Conservation (phyloP, 768 basidiomycete species). For the Boletus sp. region DNA sequence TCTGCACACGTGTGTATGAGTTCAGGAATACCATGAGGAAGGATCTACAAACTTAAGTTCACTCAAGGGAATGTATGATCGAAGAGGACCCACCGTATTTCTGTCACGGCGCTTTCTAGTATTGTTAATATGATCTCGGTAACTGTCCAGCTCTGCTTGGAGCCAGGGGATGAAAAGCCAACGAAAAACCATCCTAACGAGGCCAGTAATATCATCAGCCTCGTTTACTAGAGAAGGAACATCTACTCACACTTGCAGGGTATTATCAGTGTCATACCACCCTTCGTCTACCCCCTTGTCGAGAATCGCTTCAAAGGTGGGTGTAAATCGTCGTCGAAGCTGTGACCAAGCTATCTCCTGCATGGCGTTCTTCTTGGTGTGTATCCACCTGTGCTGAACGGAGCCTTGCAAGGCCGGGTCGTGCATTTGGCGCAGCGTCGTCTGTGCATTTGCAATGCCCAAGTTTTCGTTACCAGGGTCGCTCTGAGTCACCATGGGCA, state of each 20-base stretch:
- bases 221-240: neutral
- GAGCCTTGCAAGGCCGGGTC: conserved; percentile 39
- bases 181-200: conserved; percentile 40
- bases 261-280: conserved; percentile 30
- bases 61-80: too few relatives aligned
- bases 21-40: neutral
- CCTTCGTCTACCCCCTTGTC: conserved; percentile 29
- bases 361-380: conserved; percentile 39
- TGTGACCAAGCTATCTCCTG: conserved; percentile 43
- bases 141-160: conserved; percentile 5
- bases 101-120: conserved; percentile 1
- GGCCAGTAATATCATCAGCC: neutral
- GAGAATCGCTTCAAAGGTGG: conserved; percentile 37
- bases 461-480: neutral
- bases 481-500: neutral
- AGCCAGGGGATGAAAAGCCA: conserved; percentile 33
- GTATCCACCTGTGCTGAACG: conserved; percentile 42
- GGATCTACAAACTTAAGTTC: too few relatives aligned
- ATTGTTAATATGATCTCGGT: conserved; percentile 3
- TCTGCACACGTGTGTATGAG: neutral
- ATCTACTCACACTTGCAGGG: conserved; percentile 22
- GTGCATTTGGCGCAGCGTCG: neutral
- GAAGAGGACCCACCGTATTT: conserved; percentile 1
- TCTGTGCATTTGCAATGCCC: neutral
- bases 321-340: conserved; percentile 29